Evolutionary conservation across 306 rosid genomes (phyloP).

Genomic region (Datisca glomerata): DNA sequence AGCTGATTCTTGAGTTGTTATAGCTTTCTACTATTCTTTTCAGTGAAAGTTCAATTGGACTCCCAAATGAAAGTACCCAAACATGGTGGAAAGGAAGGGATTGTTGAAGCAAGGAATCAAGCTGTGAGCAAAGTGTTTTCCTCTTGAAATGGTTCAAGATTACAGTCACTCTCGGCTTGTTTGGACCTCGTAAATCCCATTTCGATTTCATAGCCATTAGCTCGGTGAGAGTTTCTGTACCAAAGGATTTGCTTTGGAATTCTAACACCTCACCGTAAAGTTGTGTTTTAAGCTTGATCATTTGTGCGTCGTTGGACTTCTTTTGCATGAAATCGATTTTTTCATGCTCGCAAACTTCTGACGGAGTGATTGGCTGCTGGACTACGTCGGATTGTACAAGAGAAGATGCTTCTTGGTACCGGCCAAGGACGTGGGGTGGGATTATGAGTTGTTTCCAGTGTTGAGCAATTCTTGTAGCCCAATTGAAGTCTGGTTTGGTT

Average conservation of each 20-base stretch:
- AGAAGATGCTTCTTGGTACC: constrained; percentile 47
- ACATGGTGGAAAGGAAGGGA: constrained; percentile 80
- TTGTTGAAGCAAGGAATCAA: constrained; percentile 68
- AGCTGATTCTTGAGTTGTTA: constrained; percentile 68
- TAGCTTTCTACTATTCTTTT: constrained; percentile 80
- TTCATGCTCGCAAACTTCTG: constrained; percentile 56
- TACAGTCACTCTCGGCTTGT: constrained; percentile 59
- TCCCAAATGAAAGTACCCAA: constrained; percentile 96
- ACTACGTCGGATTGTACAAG: constrained; percentile 24
- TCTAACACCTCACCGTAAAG: constrained; percentile 56
- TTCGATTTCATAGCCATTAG: constrained; percentile 75
- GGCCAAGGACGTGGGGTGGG: constrained; percentile 57
- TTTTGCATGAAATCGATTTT: constrained; percentile 83
- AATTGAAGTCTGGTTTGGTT: constrained; percentile 61
- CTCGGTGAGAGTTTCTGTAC: constrained; percentile 59
- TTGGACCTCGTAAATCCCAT: constrained; percentile 50
- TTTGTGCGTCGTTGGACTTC: constrained; percentile 68
- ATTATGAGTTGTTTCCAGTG: constrained; percentile 60
- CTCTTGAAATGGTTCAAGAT: constrained; percentile 88
- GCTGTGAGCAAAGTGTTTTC: constrained; percentile 82
- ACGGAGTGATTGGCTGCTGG: constrained; percentile 25
- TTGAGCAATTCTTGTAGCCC: constrained; percentile 72
- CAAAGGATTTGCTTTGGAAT: constrained; percentile 42
- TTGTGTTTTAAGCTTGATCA: constrained; percentile 68
- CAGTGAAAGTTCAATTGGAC: constrained; percentile 73